These are phyloP conservation scores for Mastigamoeba balamuthi DNA, from an alignment of 78 protist species.

Conservation along the genomic window DNA sequence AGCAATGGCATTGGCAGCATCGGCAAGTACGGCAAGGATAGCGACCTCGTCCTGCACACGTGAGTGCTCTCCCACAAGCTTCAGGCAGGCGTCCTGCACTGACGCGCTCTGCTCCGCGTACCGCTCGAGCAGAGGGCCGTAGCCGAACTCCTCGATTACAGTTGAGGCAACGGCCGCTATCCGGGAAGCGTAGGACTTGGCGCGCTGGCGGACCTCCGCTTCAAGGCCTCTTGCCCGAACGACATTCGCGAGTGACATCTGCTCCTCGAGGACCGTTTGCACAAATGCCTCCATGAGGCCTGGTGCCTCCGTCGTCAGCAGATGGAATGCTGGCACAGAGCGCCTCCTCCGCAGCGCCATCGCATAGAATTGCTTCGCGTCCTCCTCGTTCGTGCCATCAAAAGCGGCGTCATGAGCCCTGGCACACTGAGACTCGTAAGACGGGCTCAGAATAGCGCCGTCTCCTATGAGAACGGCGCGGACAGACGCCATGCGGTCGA, in stretches of 20 bases:
- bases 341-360: slow-evolving; percentile 10
- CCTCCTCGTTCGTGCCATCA: background rate
- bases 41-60: background rate
- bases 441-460: no score
- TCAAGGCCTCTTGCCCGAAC: background rate
- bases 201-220: background rate
- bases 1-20: background rate
- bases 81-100: background rate
- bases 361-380: background rate
- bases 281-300: slow-evolving; percentile 41
- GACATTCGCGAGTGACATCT: slow-evolving; percentile 8
- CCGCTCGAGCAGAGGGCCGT: background rate
- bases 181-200: background rate
- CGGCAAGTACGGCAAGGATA: background rate
- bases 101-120: background rate
- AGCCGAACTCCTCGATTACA: background rate
- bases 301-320: slow-evolving; percentile 44
- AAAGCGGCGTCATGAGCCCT: background rate
- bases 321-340: slow-evolving; percentile 31
- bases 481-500: no score
- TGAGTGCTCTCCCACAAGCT: background rate
- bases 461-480: no score
- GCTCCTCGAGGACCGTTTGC: slow-evolving; percentile 45
- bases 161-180: background rate
- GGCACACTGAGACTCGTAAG: no score